These are phyloP conservation scores for Pouteria campechiana DNA, from an alignment of 179 eudicot genomes.

Conservation along the genomic window DNA sequence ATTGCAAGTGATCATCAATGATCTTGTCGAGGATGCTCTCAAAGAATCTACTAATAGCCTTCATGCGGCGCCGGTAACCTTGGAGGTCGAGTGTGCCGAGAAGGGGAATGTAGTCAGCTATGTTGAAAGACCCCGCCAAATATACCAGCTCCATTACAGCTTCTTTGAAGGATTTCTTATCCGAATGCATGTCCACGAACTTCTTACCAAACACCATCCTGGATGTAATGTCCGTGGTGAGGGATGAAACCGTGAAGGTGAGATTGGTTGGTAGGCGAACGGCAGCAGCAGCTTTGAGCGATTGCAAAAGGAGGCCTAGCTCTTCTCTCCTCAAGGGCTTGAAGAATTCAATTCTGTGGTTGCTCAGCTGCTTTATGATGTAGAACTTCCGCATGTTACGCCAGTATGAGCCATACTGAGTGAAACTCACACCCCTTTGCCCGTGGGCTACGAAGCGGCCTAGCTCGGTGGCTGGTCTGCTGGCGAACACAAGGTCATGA, in stretches of 20 bases:
- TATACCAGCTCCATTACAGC: too few relatives aligned
- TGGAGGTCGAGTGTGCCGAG: constrained; percentile 44
- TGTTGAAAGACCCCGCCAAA: constrained; percentile 44
- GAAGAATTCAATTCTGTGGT: constrained; percentile 30
- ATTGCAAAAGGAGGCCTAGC: constrained; percentile 11
- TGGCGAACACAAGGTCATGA: constrained; percentile 36
- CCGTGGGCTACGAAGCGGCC: constrained; percentile 36
- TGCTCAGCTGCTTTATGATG: constrained; percentile 39
- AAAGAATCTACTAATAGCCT: constrained; percentile 31
- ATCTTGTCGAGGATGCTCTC: constrained; percentile 39
- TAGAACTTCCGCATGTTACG: constrained; percentile 41
- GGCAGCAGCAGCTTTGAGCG: constrained; percentile 5
- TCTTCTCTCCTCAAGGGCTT: constrained; percentile 41
- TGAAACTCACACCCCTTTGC: constrained; percentile 38
- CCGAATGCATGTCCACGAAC: constrained; percentile 21
- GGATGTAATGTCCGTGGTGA: constrained; percentile 42
- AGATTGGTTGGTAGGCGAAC: constrained; percentile 9
- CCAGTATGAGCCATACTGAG: constrained; percentile 60
- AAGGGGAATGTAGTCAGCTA: constrained; percentile 44
- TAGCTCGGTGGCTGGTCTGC: constrained; percentile 35
- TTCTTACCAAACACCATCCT: constrained; percentile 58
- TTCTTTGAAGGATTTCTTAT: constrained; percentile 32
- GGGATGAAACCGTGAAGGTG: constrained; percentile 23
- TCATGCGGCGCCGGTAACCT: constrained; percentile 49
- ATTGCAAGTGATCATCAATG: constrained; percentile 32